Conservation (phyloP, 768 basidiomycete species). For the Cyclocybe aegerita region DNA sequence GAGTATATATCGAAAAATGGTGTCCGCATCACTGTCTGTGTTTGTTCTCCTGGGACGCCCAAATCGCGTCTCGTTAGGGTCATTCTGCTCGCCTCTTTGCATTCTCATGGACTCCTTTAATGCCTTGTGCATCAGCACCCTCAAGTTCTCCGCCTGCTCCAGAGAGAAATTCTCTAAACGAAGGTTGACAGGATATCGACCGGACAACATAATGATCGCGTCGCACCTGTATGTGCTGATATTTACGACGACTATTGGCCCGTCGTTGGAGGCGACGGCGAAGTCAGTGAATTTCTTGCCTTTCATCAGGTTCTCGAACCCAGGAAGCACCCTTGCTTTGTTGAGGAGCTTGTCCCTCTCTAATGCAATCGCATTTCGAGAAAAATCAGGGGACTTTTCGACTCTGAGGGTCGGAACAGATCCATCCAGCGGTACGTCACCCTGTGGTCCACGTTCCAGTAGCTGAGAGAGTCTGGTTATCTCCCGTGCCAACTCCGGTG, state of each 20-base stretch:
- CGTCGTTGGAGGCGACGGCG: conserved; percentile 18
- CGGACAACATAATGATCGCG: conserved; percentile 26
- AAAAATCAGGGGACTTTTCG: neutral
- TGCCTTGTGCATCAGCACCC: conserved; percentile 1
- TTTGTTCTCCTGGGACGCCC: conserved; percentile 11
- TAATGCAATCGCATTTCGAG: neutral
- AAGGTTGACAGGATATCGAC: conserved; percentile 4
- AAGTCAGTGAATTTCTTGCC: conserved; percentile 15
- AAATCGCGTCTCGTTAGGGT: neutral
- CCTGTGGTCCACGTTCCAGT: conserved; percentile 1
- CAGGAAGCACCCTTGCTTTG: conserved; percentile 10
- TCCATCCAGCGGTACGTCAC: neutral
- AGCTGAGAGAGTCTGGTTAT: conserved; percentile 3
- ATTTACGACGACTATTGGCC: conserved; percentile 39
- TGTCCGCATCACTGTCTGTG: neutral
- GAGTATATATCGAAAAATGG: conserved; percentile 4
- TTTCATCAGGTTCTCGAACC: conserved; percentile 26
- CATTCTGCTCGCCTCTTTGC: neutral
- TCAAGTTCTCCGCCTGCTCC: conserved; percentile 5
- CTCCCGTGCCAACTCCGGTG: conserved; percentile 5
- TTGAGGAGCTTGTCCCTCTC: conserved; percentile 5
- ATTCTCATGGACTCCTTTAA: conserved; percentile 1
- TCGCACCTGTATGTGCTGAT: conserved; percentile 31
- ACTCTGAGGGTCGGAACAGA: too few relatives aligned
- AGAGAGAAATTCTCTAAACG: conserved; percentile 10